Evolutionary conservation across 768 basidiomycete species (phyloP).

Genomic region (Neoboletus subvelutipes): DNA sequence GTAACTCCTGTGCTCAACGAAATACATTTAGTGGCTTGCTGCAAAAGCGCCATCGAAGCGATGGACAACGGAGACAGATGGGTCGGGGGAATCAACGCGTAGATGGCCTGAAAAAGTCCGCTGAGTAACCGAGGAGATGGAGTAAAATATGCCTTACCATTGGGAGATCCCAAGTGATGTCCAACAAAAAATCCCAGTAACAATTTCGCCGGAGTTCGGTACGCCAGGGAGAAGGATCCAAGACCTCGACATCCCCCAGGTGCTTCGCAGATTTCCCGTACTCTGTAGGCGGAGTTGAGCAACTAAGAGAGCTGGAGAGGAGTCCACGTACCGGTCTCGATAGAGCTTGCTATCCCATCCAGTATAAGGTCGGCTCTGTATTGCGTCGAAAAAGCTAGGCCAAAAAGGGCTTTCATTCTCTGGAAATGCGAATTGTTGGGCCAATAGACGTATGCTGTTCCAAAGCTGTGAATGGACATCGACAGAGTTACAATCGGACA

Average conservation of each 20-base stretch:
- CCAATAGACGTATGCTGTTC: constrained; percentile 42
- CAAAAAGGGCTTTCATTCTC: constrained; percentile 39
- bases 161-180: constrained; percentile 33
- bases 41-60: constrained; percentile 35
- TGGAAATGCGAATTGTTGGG: constrained; percentile 37
- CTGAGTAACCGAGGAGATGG: background rate
- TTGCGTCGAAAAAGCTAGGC: constrained; percentile 36
- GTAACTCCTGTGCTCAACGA: constrained; percentile 13
- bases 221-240: constrained; percentile 27
- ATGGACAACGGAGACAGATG: constrained; percentile 31
- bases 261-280: constrained; percentile 32
- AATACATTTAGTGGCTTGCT: constrained; percentile 30
- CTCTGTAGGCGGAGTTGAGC: constrained; percentile 29
- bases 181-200: constrained; percentile 38
- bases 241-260: constrained; percentile 32
- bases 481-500: background rate
- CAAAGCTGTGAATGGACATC: background rate
- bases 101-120: constrained; percentile 21
- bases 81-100: constrained; percentile 22
- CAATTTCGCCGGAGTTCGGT: constrained; percentile 23
- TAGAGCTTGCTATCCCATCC: constrained; percentile 34
- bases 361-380: constrained; percentile 38
- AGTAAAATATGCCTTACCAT: constrained; percentile 26
- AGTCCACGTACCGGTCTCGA: constrained; percentile 31
- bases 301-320: background rate